Base-by-base conservation (phyloP, 2,329 filamentous ascomycete genomes). In the Aspergillus sergii region DNA sequence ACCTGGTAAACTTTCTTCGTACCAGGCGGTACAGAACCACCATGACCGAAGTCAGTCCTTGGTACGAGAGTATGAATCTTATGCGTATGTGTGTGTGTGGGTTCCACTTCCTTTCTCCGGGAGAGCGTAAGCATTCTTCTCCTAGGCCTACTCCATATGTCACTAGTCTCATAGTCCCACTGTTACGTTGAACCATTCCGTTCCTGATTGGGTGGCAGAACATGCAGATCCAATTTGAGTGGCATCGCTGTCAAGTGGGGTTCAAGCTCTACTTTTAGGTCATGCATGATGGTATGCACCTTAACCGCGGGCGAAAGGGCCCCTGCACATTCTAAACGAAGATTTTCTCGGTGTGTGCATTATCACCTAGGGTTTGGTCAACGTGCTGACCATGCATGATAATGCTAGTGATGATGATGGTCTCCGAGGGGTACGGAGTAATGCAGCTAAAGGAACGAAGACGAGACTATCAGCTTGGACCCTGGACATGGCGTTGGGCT, bases 211-310 rank as follows among this genome's bases (percentile, higher is more conserved):
- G 51, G 51, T 28, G 14, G 57, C 46, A 63, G 28, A 41, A 50
- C 30, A 21, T 60, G 63, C 46, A 60, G 63, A 65, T 65, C 57
- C 26, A 59, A 65, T 62, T 59, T 58, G 51, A 48, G 59, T 60
- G 51, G 53, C 43, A 62, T 62, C 34, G 62, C 57, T 64, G 59
- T 64, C 59, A 60, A 55, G 59, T 60, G 64, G 62, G 58, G 48
- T 39, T 8, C n/a, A 32, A 60, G 45, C 48, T 59, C 51, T 59
- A 59, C 36, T 50, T 48, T 48, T 55, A 55, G 51, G 34, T 55
- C 51, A 66, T 62, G 62, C 57, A 64, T 59, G 51, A 39, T 54
- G 51, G 21, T 39, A 39, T 55, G 32, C 34, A 55, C 51, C 51
- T 54, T 36, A 54, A 53, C 36, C n/a, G 53, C 16, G 46, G 36